Conservation (phyloP, 2,329 filamentous ascomycete genomes). For the Orbilia blumenaviensis region DNA sequence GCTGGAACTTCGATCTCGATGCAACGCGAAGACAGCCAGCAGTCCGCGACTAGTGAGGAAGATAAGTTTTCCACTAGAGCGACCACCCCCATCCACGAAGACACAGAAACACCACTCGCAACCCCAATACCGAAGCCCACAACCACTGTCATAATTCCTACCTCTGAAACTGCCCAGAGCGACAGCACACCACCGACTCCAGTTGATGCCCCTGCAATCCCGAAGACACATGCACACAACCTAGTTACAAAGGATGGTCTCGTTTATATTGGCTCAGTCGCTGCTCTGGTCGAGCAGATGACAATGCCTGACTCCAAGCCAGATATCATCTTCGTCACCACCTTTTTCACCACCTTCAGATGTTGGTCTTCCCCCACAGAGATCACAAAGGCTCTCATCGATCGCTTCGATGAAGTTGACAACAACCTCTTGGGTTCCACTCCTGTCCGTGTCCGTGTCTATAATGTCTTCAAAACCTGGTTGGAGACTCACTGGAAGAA, state of each 20-base stretch:
- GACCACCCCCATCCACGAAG: slow-evolving; percentile 55
- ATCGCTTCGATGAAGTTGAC: slow-evolving; percentile 89
- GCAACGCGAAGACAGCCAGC: slow-evolving; percentile 51
- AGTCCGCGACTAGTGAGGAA: slow-evolving; percentile 42
- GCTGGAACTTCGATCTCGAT: slow-evolving; percentile 32
- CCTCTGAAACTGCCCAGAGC: background rate
- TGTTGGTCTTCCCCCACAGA: slow-evolving; percentile 84
- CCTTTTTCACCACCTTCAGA: slow-evolving; percentile 95
- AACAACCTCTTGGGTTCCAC: slow-evolving; percentile 76
- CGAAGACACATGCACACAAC: slow-evolving; percentile 90
- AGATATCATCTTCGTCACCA: slow-evolving; percentile 88
- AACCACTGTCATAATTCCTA: slow-evolving; percentile 16
- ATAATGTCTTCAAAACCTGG: slow-evolving; percentile 98
- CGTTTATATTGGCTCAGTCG: slow-evolving; percentile 88
- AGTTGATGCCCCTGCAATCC: slow-evolving; percentile 64
- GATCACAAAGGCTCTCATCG: slow-evolving; percentile 82
- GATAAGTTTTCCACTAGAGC: slow-evolving; percentile 55
- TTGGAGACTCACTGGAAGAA: slow-evolving; percentile 94
- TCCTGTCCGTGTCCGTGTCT: slow-evolving; percentile 87
- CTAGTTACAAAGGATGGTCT: slow-evolving; percentile 94
- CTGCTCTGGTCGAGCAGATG: slow-evolving; percentile 90
- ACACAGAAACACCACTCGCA: slow-evolving; percentile 38
- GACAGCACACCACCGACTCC: slow-evolving; percentile 37
- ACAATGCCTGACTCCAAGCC: slow-evolving; percentile 93
- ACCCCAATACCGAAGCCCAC: slow-evolving; percentile 26